Evolutionary conservation across 2,329 filamentous ascomycete genomes (phyloP), one percentile per base, ranked within the genome.

Genomic region (Monosporascus ibericus): DNA sequence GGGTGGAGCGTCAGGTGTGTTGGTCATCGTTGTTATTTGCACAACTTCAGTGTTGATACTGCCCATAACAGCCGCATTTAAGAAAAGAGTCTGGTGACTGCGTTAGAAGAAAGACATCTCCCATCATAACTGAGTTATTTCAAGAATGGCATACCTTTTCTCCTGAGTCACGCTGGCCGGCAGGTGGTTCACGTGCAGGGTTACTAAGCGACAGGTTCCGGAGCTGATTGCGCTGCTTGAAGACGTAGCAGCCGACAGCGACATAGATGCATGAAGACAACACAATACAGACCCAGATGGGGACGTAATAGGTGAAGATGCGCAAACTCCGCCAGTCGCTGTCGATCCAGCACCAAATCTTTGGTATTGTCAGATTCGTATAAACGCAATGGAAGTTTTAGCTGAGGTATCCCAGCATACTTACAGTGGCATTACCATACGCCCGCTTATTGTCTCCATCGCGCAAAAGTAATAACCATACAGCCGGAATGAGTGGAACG

Each of bases 261-360:
- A 77, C 66, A 57, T 84, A 84, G 52, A 82, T 80, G 48, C 79
- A 52, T 17, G 76, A 67, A 0, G 80, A 83, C 14, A 80, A 67
- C 46, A 75, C 65, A 49, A 82, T 82, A 63, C 80, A 84, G 11
- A 79, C 70, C 80, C 80, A 84, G 47, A 84, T 80, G 3, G 81
- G 77, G 56, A 84, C 72, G 62, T 84, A 84, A 64, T 84, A 84
- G 6, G 79, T 78, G 59, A 78, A 83, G 44, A 84, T 83, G 34
- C 81, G 79, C 15, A 84, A 70, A 40, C 73, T 70, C 57, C 78
- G 78, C 77, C 77, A 82, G 36, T 72, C 68, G 36, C 69, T 68
- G 52, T 74, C 75, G 44, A 84, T 81, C 81, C 81, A 84, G 64
- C 80, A 84, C 81, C 81, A 84, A 22, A 84, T 75, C 80, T 83